Base-by-base conservation (phyloP, 495 filamentous ascomycete genomes). In the Penicillium coffeae region DNA sequence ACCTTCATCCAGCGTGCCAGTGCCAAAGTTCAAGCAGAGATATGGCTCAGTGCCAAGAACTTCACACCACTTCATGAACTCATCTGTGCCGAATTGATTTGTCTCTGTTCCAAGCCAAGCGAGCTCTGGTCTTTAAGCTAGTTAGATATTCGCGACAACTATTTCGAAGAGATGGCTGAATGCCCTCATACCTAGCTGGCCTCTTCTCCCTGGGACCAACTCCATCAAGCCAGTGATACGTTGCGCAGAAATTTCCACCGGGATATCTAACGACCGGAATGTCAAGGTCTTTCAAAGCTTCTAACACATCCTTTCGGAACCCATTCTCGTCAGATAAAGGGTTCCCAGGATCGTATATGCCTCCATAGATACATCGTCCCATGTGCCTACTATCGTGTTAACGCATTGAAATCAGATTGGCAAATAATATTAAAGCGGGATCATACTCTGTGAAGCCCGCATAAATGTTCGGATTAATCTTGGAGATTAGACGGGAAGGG, bases 301-400 rank as follows among this genome's bases (percentile, higher is more conserved):
- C 74, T 20, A 90, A 72, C 13, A 91, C 86, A 64, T 90, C 86
- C 51, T 76, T 88, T 13, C 86, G 80, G 64, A 87, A 90, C 12
- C 86, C 86, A 58, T 88, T 75, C 46, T 81, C 72, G 51, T 90
- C 87, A 2, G 84, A 82, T n/a, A 88, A 69, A 0, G 79, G 69
- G 59, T 80, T 88, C 10, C 70, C 74, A 2, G 85, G 87, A 49
- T 89, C 87, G 65, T 89, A 90, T 59, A 91, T 86, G 48, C 87
- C 87, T 46, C 87, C 87, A 61, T 91, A 91, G 64, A 91, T 88
- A 68, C 87, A 91, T 36, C 87, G 78, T 37, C 86, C 87, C 85
- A 88, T 89, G 55, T 90, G 86, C 60, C 85, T 88, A 21, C 10
- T 20, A 36, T 10, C 2, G 19, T 3, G 42, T 45, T 18, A 27